A percentile compares a stretch with the other conserved stretches of the same genome.
Evolutionary conservation across 495 filamentous ascomycete genomes (phyloP).

Genomic region (Sporormia fimetaria): DNA sequence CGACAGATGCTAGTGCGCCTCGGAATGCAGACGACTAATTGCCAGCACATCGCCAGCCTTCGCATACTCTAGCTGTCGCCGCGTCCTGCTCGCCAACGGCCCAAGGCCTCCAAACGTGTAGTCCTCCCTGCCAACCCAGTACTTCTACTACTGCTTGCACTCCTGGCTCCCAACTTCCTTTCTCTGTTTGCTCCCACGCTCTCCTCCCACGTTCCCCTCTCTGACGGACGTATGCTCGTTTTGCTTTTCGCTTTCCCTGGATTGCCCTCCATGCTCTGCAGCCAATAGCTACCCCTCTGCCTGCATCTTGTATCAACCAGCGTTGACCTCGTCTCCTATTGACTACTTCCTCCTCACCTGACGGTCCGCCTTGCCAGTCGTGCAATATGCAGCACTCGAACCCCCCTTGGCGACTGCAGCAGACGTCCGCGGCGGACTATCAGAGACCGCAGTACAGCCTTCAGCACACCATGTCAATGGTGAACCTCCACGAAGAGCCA

Average conservation of each 20-base stretch:
- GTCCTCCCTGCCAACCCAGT: constrained; percentile 13
- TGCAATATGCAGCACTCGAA: constrained; percentile 20
- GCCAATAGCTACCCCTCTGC: constrained; percentile 17
- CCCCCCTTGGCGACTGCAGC: constrained; percentile 19
- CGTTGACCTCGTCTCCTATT: constrained; percentile 17
- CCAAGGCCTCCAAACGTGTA: constrained; percentile 12
- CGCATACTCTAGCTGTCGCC: constrained; percentile 12
- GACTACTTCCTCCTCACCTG: constrained; percentile 19
- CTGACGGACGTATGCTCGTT: constrained; percentile 19
- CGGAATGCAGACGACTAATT: constrained; percentile 21
- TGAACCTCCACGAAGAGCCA: constrained; percentile 21
- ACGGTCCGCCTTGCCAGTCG: constrained; percentile 11
- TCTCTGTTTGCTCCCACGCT: constrained; percentile 21
- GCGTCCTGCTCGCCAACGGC: constrained; percentile 17
- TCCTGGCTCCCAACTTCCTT: constrained; percentile 18
- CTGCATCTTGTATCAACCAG: constrained; percentile 11
- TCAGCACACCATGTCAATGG: constrained; percentile 21
- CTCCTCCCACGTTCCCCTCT: neutral
- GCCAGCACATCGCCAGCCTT: constrained; percentile 26
- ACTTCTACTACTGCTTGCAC: constrained; percentile 23
- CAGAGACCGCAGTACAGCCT: constrained; percentile 16
- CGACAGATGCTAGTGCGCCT: constrained; percentile 22
- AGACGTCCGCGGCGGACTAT: constrained; percentile 1
- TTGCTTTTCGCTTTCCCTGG: constrained; percentile 23
- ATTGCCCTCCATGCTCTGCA: constrained; percentile 1